Conservation (phyloP, 208 protist species). For the Trypanosoma brucei region DNA sequence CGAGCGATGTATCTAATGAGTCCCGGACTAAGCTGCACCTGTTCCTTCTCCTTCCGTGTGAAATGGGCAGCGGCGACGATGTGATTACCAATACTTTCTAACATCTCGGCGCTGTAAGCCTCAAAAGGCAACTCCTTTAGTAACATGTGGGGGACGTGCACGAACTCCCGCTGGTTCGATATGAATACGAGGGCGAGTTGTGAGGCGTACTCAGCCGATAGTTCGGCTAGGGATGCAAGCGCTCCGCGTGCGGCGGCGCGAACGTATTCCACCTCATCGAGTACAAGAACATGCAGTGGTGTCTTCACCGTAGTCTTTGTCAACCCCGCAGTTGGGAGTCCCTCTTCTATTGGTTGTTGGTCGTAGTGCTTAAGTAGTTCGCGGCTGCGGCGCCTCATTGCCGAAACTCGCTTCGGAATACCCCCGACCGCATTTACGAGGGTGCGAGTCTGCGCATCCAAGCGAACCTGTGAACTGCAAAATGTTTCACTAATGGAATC, state of each 20-base stretch:
- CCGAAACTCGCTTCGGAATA: conserved; percentile 14
- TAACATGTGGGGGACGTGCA: conserved; percentile 63
- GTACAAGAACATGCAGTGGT: conserved; percentile 58
- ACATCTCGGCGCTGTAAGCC: conserved; percentile 45
- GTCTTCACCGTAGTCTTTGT: background rate
- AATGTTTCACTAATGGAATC: conserved; percentile 45
- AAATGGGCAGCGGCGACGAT: conserved; percentile 22
- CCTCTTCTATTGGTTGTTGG: background rate
- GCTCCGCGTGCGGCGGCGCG: conserved; percentile 28
- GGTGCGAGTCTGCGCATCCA: conserved; percentile 24
- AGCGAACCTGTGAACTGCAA: conserved; percentile 27
- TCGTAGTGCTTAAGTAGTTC: background rate
- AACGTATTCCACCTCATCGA: conserved; percentile 82
- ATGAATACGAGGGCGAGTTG: conserved; percentile 76
- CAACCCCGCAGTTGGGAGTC: conserved; percentile 2
- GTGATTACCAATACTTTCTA: conserved; percentile 39
- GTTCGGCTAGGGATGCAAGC: conserved; percentile 40
- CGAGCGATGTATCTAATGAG: conserved; percentile 61
- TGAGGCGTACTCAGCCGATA: conserved; percentile 35
- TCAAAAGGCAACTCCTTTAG: conserved; percentile 63
- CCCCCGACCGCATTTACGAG: conserved; percentile 28
- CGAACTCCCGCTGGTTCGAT: conserved; percentile 70
- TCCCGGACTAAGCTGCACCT: conserved; percentile 37
- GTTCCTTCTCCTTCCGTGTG: conserved; percentile 1
- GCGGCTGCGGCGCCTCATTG: conserved; percentile 1